These are phyloP conservation scores for Aspergillus unguis DNA, from an alignment of 2,329 filamentous ascomycete genomes.

Conservation along the genomic window DNA sequence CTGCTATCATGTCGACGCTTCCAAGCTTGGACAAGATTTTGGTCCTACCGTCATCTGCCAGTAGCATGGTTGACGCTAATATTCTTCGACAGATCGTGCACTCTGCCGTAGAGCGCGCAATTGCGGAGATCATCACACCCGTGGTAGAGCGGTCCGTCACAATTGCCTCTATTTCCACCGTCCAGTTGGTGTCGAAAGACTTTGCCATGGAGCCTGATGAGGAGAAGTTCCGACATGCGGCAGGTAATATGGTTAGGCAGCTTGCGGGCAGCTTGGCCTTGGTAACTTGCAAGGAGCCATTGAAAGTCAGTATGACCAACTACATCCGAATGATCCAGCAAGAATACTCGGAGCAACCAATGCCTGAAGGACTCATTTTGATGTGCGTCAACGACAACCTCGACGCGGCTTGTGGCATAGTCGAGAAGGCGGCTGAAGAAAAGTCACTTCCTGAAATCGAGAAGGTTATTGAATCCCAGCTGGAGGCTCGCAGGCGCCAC, in stretches of 20 bases:
- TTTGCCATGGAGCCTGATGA: constrained; percentile 92
- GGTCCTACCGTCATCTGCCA: constrained; percentile 72
- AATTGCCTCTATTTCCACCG: constrained; percentile 93
- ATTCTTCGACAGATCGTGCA: constrained; percentile 73
- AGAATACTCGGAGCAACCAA: constrained; percentile 62
- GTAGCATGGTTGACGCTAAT: constrained; percentile 69
- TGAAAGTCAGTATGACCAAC: constrained; percentile 95
- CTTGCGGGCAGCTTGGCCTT: constrained; percentile 90
- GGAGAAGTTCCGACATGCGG: constrained; percentile 77
- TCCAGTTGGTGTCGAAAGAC: constrained; percentile 93
- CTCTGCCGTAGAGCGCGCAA: constrained; percentile 79
- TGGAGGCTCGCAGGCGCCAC: constrained; percentile 75
- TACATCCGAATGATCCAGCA: constrained; percentile 84
- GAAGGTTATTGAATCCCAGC: constrained; percentile 78
- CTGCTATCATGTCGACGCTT: constrained; percentile 72
- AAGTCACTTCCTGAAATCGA: constrained; percentile 93
- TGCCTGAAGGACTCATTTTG: constrained; percentile 91
- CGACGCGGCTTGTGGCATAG: constrained; percentile 86
- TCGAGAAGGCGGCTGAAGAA: constrained; percentile 93
- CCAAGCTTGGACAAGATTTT: constrained; percentile 79
- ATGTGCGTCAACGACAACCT: constrained; percentile 99
- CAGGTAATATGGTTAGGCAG: constrained; percentile 90
- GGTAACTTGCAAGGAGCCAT: constrained; percentile 96
- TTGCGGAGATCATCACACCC: constrained; percentile 94
- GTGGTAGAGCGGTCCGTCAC: constrained; percentile 97